A percentile compares a stretch with the other conserved stretches of the same genome.
These are phyloP conservation scores for Cordyceps militaris DNA, from an alignment of 2,329 filamentous ascomycete species.

Conservation along the genomic window DNA sequence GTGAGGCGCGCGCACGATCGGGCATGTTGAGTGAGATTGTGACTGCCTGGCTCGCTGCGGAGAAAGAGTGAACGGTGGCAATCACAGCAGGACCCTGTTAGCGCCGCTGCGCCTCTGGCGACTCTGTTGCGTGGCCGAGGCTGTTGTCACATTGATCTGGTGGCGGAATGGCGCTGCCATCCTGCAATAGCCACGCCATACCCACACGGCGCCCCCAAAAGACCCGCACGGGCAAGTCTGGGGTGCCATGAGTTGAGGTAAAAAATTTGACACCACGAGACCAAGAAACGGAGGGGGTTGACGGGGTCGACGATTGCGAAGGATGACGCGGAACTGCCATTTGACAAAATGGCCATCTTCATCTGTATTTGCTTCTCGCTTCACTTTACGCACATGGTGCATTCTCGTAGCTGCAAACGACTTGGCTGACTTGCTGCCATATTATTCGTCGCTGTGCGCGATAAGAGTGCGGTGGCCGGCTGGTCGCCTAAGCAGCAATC, in stretches of 20 bases:
- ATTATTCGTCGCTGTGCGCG: neutral
- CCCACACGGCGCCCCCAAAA: neutral
- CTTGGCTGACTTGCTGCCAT: neutral
- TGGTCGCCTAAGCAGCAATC: neutral
- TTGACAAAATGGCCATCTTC: neutral
- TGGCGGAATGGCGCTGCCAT: conserved; percentile 1
- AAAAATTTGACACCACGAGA: conserved; percentile 10
- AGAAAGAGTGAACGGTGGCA: neutral
- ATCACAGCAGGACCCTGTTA: neutral
- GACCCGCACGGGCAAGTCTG: conserved; percentile 6
- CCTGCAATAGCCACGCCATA: neutral
- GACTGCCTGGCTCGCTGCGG: too few relatives aligned
- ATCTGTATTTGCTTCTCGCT: neutral
- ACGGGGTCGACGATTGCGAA: neutral
- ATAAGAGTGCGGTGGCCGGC: neutral
- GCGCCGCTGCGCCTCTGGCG: neutral
- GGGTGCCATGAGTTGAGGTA: neutral
- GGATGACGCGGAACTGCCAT: neutral
- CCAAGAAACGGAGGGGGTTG: neutral
- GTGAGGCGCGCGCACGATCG: too few relatives aligned
- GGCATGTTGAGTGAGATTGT: too few relatives aligned
- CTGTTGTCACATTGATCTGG: conserved; percentile 1
- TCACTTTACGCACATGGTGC: neutral
- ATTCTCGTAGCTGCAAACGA: neutral
- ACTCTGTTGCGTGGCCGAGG: neutral